Base-by-base conservation (phyloP, 306 rosid genomes). In the Chamaecrista fasciculata region DNA sequence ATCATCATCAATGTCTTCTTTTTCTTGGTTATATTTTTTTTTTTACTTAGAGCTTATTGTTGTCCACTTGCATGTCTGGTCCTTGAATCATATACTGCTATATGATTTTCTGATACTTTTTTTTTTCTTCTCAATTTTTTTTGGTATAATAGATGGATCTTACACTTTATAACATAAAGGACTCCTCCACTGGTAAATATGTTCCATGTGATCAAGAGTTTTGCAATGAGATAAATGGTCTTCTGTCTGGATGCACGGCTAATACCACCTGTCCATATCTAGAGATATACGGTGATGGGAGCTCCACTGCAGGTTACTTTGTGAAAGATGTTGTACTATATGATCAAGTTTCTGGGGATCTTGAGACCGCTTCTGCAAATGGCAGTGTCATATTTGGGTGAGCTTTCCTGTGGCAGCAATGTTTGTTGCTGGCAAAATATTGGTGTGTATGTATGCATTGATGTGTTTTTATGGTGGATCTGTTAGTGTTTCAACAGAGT, bases 211-310 rank as follows among this genome's bases (percentile, higher is more conserved):
- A 84, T 76, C 86, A 85, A 63, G 88, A 78, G 26, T 81, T 94
- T 34, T 94, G 99, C 81, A 75, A 85, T 76, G 97, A 84, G 83
- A 72, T 86, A 31, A 94, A 86, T 43, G 90, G 96, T 80, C 91
- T 80, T 9, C 80, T 94, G 40, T 43, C 81, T 24, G 96, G 92
- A 31, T 94, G 99, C 77, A 78, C 61, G 8, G 36, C 75, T 61
- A 94, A 91, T 71, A 70, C 64, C 62, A 42, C 97, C 44, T 94
- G 99, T 72, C 96, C 97, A 11, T 94, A 94, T 85, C 82, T 88
- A 46, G 97, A 88, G 90, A 85, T 88, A 79, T 94, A 90, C 67
- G 97, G 92, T 34, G 99, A 94, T 64, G 99, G 99, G 12, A 94
- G 89, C 85, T 90, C 97, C 65, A 91, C 96, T 71, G 97, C 99